Evolutionary conservation across 805 yeast genomes (phyloP), one percentile per base, ranked within the genome.

Genomic region (Candida wancherniae): DNA sequence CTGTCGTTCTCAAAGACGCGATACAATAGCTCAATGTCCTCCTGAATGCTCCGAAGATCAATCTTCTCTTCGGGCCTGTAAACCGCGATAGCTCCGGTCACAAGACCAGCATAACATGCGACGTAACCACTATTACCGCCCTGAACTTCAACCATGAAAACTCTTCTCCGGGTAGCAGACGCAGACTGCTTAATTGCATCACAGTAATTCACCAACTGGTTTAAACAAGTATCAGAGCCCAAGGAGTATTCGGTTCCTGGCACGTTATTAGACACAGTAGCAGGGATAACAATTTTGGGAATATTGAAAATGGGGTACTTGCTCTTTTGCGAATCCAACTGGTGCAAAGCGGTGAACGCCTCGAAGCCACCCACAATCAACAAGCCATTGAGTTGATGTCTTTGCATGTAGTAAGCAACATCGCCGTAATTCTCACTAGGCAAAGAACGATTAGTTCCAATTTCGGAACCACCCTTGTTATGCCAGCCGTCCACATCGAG

Each of bases 231-330:
- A 57, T 92, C 98, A 9, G 87, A 72, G 36, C 99, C 99, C 36
- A 92, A 63, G 0, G 97, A 87, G 60, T 87, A 87, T 61, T 92
- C 97, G 2, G 97, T 82, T 38, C 98, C 99, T n/a, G 99, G 98
- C 29, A 92, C 97, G 49, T 92, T 92, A 65, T 92, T 92, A 11
- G 97, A 87, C 43, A 92, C 85, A 2, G 98, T 92, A 3, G 97
- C 90, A 8, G 98, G 98, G 44, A 92, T 71, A 47, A 85, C 76
- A 24, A 84, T 83, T 84, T 90, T 80, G 41, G 98, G 98, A 44
- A 92, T 87, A 59, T 90, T 77, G 66, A 92, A 84, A 17, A 90
- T 78, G 25, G 98, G 97, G 63, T 86, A 92, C 37, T 75, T 64
- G 10, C 55, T 45, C 58, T 96, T 76, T 19, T 92, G 86, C 45